A percentile compares a stretch with the other conserved stretches of the same genome.
Conservation (phyloP, 257 asterid species). For the Solanum medicagineum region DNA sequence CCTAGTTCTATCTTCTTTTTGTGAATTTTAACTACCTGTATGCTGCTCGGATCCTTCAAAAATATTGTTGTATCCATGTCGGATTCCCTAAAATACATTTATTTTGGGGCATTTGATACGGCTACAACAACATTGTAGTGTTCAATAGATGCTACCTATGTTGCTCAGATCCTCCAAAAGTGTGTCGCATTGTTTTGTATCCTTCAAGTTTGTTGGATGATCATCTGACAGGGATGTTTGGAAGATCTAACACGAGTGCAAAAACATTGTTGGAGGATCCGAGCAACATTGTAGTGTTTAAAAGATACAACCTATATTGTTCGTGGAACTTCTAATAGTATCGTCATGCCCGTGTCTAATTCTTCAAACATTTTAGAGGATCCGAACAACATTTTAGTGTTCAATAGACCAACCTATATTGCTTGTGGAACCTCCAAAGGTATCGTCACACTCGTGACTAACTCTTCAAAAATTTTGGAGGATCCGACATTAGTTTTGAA, state of each 20-base stretch:
- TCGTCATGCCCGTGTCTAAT: rapidly evolving
- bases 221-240: background rate
- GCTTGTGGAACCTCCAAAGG: background rate
- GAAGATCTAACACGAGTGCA: background rate
- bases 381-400: background rate
- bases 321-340: background rate
- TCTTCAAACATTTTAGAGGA: background rate
- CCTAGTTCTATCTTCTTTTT: background rate
- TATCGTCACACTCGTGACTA: too few relatives aligned
- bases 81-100: background rate
- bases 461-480: background rate
- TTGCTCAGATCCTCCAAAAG: background rate
- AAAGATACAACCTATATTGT: background rate
- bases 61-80: background rate
- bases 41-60: background rate
- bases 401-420: background rate
- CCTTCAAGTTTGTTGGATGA: background rate
- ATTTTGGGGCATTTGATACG: background rate
- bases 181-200: background rate
- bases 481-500: background rate
- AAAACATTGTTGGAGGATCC: background rate
- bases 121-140: background rate
- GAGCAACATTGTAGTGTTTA: background rate
- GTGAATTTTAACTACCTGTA: background rate
- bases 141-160: background rate